A percentile compares a stretch with the other conserved stretches of the same genome.
Evolutionary conservation across 257 asterid species (phyloP).

Genomic region (Solanum clarkiae): DNA sequence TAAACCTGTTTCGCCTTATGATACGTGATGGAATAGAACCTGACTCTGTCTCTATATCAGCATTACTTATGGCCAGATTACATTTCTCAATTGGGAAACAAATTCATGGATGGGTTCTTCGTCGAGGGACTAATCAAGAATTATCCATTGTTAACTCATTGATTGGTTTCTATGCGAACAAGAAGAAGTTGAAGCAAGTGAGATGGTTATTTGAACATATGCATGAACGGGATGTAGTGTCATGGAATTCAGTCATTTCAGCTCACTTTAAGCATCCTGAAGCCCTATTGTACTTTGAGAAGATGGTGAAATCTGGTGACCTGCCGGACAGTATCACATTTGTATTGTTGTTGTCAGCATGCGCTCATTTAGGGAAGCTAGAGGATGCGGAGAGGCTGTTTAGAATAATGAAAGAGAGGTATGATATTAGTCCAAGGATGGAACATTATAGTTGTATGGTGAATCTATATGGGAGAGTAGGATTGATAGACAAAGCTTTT

Average conservation of each 20-base stretch:
- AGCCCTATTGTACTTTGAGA: constrained; percentile 48
- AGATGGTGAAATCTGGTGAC: constrained; percentile 20
- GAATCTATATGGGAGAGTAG: constrained; percentile 65
- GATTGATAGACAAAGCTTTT: constrained; percentile 42
- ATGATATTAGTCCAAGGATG: constrained; percentile 37
- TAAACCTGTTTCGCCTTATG: constrained; percentile 30
- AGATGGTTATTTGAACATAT: constrained; percentile 46
- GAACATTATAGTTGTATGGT: constrained; percentile 86
- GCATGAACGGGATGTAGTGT: constrained; percentile 46
- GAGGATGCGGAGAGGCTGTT: constrained; percentile 54
- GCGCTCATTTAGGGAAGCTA: constrained; percentile 55
- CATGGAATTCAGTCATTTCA: constrained; percentile 86
- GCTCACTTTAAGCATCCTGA: constrained; percentile 41
- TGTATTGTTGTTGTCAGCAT: constrained; percentile 46
- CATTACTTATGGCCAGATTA: constrained; percentile 25
- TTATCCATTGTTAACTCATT: constrained; percentile 46
- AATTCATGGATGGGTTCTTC: constrained; percentile 65
- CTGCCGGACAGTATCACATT: constrained; percentile 55
- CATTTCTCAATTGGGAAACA: constrained; percentile 25
- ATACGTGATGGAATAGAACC: constrained; percentile 32
- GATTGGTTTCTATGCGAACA: constrained; percentile 47
- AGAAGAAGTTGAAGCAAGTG: constrained; percentile 9
- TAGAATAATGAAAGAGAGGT: constrained; percentile 8
- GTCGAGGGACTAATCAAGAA: constrained; percentile 40
- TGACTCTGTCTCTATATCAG: constrained; percentile 45